These are phyloP conservation scores for Asterochloris sp. DNA, from an alignment of 139 green algal genomes.

Conservation along the genomic window DNA sequence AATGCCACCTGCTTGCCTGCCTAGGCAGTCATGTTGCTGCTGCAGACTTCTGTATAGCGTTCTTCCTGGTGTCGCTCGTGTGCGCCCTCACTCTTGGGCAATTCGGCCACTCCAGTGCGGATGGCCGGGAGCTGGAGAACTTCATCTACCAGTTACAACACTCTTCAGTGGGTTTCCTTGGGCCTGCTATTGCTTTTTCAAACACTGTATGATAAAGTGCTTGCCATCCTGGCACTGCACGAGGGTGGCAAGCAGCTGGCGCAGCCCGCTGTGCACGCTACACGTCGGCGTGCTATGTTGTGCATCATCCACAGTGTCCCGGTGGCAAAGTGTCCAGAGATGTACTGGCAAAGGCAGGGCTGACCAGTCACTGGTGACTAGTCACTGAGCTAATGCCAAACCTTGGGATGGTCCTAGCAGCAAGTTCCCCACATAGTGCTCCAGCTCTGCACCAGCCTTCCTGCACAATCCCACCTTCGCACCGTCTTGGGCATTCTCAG, in stretches of 20 bases:
- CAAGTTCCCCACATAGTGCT: no score
- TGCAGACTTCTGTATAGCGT: constrained; percentile 15
- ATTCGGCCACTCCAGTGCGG: constrained; percentile 1
- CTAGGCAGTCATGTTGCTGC: not conserved
- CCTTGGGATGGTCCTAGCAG: no score
- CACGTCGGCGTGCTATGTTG: no score
- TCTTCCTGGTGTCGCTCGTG: constrained; percentile 8
- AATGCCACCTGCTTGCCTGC: no score
- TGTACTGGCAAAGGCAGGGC: no score
- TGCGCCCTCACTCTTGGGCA: constrained; percentile 16
- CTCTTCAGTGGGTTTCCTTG: not conserved
- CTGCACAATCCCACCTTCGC: no score
- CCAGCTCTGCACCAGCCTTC: no score
- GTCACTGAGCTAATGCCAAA: no score
- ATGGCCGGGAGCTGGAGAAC: not conserved
- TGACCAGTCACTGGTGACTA: no score
- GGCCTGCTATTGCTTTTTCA: not conserved
- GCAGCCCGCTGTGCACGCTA: not conserved
- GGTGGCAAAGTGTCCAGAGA: no score
- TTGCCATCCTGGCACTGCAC: not conserved
- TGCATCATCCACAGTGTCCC: no score
- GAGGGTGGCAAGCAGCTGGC: not conserved
- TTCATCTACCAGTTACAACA: not conserved
- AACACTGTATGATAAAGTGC: not conserved
- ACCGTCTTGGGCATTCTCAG: no score